Base-by-base conservation (phyloP, 1,139 yeast genomes). In the Sugiyamaella grinbergsii region DNA sequence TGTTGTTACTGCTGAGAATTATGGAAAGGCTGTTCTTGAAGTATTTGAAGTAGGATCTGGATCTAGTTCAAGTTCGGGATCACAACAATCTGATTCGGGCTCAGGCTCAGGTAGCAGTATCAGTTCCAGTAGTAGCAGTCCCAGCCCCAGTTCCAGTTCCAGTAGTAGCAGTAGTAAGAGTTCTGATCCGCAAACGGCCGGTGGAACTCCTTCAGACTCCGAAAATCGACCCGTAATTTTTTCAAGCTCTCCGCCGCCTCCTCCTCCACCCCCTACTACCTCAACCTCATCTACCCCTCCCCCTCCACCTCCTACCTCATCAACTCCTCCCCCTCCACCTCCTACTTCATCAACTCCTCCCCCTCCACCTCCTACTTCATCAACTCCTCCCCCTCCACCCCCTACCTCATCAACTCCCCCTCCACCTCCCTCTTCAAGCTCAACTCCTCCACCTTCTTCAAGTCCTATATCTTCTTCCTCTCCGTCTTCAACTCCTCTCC, bases 1-100 rank as follows among this genome's bases (percentile, higher is more conserved):
- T 75, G 85, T 87, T 49, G 88, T 87, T 45, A 87, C 95, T 37
- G 95, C 88, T 34, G 70, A 72, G 47, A 76, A 81, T 59, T 77
- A 80, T 51, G 74, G 85, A 37, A 74, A 74, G 53, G 95, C 94
- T 38, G 78, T 73, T 53, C 81, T 89, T 62, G 95, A 86, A 67
- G 84, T 88, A 5, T 88, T 88, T 65, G 72, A 71, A 42, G 61
- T 63, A 43, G 64, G 64, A 13, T 23, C 53, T 33, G 51, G 44
- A 10, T 22, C 42, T n/a, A 34, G 28, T 4, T 15, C 41, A 24
- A 46, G 37, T 33, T 54, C 51, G 24, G 36, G 23, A n/a, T 19
- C 26, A 18, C 28, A 23, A 24, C 13, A 20, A 18, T 19, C 24
- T 34, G 19, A 19, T 36, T 31, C 44, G 1, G 39, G 33, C n/a